phyloP scores from a whole-genome alignment of 495 filamentous ascomycete genomes.

The Filosporella fistucella region DNA sequence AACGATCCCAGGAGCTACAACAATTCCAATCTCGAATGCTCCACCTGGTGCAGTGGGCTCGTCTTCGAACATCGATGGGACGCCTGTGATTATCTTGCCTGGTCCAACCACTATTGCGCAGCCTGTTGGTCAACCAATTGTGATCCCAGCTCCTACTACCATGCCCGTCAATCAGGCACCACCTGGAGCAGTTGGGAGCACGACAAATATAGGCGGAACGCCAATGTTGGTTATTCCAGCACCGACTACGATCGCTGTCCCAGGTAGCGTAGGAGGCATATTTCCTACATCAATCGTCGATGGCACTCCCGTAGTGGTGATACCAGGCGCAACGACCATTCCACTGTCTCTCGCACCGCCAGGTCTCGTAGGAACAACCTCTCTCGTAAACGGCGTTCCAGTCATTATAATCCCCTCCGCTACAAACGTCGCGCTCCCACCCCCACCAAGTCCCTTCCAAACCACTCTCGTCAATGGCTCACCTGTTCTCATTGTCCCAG shows the following conservation, averaged over 20 bases:
- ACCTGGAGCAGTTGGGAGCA: neutral
- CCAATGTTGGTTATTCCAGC: constrained; percentile 11
- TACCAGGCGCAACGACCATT: constrained; percentile 4
- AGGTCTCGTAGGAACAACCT: constrained; percentile 1
- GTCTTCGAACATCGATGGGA: constrained; percentile 7
- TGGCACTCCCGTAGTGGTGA: constrained; percentile 10
- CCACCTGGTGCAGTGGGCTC: constrained; percentile 1
- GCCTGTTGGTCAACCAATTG: neutral
- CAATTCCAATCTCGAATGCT: neutral
- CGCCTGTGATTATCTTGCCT: constrained; percentile 8
- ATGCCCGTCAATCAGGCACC: constrained; percentile 10
- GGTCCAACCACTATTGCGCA: neutral
- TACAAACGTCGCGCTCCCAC: constrained; percentile 4
- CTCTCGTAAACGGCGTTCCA: constrained; percentile 10
- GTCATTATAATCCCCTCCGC: constrained; percentile 7
- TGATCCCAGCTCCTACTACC: neutral
- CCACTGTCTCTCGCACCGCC: constrained; percentile 3
- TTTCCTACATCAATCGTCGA: constrained; percentile 5
- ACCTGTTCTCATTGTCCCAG: constrained; percentile 2
- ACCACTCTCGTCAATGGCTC: neutral
- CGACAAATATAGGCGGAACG: neutral
- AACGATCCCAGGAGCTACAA: neutral
- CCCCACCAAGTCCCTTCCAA: neutral
- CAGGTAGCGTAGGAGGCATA: constrained; percentile 1
- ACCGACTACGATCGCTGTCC: neutral